These are phyloP conservation scores for Aspergillus sp. DNA, from an alignment of 2,329 filamentous ascomycete species.

Conservation along the genomic window DNA sequence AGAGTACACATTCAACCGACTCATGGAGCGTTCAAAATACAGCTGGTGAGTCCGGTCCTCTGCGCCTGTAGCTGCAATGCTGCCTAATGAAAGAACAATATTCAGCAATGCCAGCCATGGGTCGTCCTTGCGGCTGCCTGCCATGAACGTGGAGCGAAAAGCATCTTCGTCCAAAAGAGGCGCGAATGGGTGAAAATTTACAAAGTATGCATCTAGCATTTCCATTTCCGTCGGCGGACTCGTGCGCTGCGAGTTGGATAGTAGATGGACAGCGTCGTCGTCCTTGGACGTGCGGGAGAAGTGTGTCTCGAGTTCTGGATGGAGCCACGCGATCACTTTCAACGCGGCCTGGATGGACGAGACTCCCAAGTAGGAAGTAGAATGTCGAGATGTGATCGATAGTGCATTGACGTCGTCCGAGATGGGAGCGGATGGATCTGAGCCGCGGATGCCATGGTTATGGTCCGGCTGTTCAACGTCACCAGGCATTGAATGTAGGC, in stretches of 20 bases:
- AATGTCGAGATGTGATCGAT: slow-evolving; percentile 58
- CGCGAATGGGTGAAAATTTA: slow-evolving; percentile 66
- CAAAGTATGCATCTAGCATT: slow-evolving; percentile 70
- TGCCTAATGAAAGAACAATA: slow-evolving; percentile 72
- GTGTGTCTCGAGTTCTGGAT: slow-evolving; percentile 43
- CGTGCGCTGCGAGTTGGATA: no score
- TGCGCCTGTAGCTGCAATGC: slow-evolving; percentile 46
- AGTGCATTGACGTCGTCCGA: slow-evolving; percentile 70
- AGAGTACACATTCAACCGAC: slow-evolving; percentile 63
- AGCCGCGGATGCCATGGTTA: no score
- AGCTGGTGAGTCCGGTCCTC: slow-evolving; percentile 61
- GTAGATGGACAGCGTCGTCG: neutral
- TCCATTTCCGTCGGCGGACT: slow-evolving; percentile 46
- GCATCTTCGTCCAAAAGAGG: slow-evolving; percentile 70
- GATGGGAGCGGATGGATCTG: slow-evolving; percentile 37
- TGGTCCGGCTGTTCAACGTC: neutral
- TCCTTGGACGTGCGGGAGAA: neutral
- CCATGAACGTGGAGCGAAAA: slow-evolving; percentile 63
- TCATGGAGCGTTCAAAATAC: slow-evolving; percentile 67
- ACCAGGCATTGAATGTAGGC: neutral
- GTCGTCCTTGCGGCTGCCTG: slow-evolving; percentile 61
- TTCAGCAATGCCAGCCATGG: slow-evolving; percentile 70
- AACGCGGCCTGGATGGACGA: slow-evolving; percentile 72
- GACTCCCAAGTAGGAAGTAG: slow-evolving; percentile 67
- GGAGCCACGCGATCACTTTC: slow-evolving; percentile 62